phyloP scores from a whole-genome alignment of 331 rosid species.

The Malus hybrid region DNA sequence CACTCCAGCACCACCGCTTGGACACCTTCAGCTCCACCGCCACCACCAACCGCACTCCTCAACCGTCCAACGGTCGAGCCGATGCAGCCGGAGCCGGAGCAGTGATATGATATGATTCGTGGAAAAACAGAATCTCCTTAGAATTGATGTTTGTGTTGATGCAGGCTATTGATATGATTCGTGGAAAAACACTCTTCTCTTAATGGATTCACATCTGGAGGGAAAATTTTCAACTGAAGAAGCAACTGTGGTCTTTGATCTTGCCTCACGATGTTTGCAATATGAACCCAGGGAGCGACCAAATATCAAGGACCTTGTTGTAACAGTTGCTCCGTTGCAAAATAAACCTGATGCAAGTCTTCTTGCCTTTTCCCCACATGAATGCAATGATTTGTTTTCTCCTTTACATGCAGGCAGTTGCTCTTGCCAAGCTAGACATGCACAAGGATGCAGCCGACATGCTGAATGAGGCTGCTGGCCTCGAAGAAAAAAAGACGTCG shows the following conservation, averaged over 20 bases:
- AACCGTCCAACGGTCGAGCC: constrained; percentile 27
- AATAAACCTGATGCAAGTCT: constrained; percentile 55
- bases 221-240: constrained; percentile 66
- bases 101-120: not conserved
- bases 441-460: constrained; percentile 64
- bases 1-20: too few relatives aligned
- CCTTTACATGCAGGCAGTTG: constrained; percentile 69
- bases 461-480: constrained; percentile 58
- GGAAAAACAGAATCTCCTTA: not conserved
- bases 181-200: constrained; percentile 54
- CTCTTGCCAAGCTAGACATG: constrained; percentile 78
- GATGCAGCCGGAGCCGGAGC: constrained; percentile 20
- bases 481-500: constrained; percentile 55
- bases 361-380: not conserved
- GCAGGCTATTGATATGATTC: constrained; percentile 80
- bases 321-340: constrained; percentile 50
- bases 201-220: constrained; percentile 87
- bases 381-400: not conserved
- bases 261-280: constrained; percentile 69
- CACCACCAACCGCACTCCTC: constrained; percentile 1
- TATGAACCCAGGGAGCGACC: constrained; percentile 71
- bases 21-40: not conserved
- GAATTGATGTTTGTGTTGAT: constrained; percentile 13
- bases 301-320: constrained; percentile 49
- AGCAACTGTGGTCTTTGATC: constrained; percentile 69